Base-by-base conservation (phyloP, 2,329 filamentous ascomycete genomes). In the Hyphodiscus sp. region DNA sequence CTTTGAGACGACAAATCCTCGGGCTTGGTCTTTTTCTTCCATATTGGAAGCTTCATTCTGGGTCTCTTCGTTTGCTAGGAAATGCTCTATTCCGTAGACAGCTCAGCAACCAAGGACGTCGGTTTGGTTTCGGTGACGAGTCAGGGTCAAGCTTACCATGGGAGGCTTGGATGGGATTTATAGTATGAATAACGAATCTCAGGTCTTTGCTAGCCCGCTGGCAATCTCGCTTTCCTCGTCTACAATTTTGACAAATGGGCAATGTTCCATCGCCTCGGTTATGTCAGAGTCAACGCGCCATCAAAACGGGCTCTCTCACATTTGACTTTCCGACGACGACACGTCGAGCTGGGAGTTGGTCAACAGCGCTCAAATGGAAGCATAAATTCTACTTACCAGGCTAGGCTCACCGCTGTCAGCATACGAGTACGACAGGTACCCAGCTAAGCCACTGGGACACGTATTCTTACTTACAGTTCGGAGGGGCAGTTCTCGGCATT, bases 151-250 rank as follows among this genome's bases (percentile, higher is more conserved):
- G 23, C 23, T 26, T 26, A 26, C 23, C 23, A 26, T 26, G 26
- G 20, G n/a, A 41, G 8, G 20, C 18, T 38, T 30, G 46, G 41
- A 23, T 42, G 10, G 52, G 52, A 50, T 51, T 23, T 18, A 43
- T 15, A 41, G 43, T 51, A 38, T 58, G 52, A 23, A 58, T 45
- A 26, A 55, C 44, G 45, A 50, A 55, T 51, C 33, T 55, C 9
- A 49, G n/a, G 1, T 19, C 44, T 26, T 50, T 13, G 8, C 43
- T 41, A 20, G 44, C 18, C n/a, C 45, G 43, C 13, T 26, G 11
- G 29, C 49, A 55, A 11, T 23, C 20, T 30, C 45, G 46, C 11
- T 41, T 26, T n/a, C 41, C 41, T 43, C 44, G 51, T 15, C 16
- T 33, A 33, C 52, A 55, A 20, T 55, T 55, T 15, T 18, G 45